Percentiles rank a stretch among this genome's conserved stretches.
Evolutionary conservation across 805 yeast genomes (phyloP).

Genomic region (Zygosaccharomyces rouxii): DNA sequence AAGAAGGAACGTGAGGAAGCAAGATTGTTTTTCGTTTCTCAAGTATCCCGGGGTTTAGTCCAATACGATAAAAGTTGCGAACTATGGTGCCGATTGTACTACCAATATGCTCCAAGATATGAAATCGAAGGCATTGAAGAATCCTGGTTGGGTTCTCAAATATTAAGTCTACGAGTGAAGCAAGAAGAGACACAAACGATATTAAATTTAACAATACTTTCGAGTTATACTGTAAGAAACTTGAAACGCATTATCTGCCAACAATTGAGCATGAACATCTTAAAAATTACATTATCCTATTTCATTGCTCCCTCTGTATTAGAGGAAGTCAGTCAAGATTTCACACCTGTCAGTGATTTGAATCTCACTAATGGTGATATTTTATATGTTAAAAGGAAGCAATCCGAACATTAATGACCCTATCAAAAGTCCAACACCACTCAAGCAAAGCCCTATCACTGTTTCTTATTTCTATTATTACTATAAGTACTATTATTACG

Average conservation of each 20-base stretch:
- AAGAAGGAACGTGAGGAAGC: conserved; percentile 52
- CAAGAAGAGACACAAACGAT: conserved; percentile 3
- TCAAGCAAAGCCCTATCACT: no score
- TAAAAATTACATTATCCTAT: conserved; percentile 12
- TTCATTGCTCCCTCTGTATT: conserved; percentile 4
- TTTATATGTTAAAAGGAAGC: conserved; percentile 9
- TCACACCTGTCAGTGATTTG: conserved; percentile 18
- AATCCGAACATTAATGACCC: background rate
- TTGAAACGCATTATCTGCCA: conserved; percentile 23
- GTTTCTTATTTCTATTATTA: background rate
- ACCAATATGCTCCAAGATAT: conserved; percentile 34
- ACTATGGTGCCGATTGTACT: conserved; percentile 43
- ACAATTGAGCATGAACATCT: conserved; percentile 4
- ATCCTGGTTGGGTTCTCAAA: conserved; percentile 15
- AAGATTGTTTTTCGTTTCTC: conserved; percentile 61
- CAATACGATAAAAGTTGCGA: conserved; percentile 18
- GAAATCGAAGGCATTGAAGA: background rate
- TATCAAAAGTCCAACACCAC: no score
- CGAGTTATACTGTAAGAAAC: conserved; percentile 22
- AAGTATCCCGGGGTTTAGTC: conserved; percentile 36
- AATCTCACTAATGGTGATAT: conserved; percentile 13
- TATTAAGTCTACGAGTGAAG: conserved; percentile 12
- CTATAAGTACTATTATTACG: background rate
- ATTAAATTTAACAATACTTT: conserved; percentile 10
- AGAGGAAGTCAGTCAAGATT: conserved; percentile 19